Conservation (phyloP, 805 yeast genomes). For the Yamadazyma sp. region DNA sequence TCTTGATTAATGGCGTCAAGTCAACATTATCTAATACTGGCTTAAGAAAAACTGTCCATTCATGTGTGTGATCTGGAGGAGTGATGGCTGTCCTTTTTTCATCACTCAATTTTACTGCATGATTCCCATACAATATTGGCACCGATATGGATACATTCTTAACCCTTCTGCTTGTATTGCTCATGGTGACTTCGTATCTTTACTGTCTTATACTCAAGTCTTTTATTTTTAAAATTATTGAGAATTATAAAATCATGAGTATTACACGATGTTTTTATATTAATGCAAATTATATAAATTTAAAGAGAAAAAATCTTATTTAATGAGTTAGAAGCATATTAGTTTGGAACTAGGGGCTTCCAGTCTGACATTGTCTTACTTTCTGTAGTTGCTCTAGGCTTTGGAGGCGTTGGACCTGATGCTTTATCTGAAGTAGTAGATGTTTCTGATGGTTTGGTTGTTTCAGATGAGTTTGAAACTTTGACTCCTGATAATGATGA, state of each 20-base stretch:
- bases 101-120: slow-evolving; percentile 33
- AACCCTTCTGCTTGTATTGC: slow-evolving; percentile 18
- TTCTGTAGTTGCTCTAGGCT: slow-evolving; percentile 10
- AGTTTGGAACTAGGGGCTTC: slow-evolving; percentile 52
- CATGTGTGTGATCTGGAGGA: slow-evolving; percentile 89
- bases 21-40: slow-evolving; percentile 71
- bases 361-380: slow-evolving; percentile 40
- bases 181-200: too few relatives aligned
- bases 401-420: slow-evolving; percentile 16
- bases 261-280: too few relatives aligned
- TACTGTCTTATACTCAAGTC: too few relatives aligned
- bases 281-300: too few relatives aligned
- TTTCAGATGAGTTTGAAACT: slow-evolving; percentile 2
- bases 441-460: slow-evolving; percentile 1
- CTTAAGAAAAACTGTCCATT: slow-evolving; percentile 91
- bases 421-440: neutral
- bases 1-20: slow-evolving; percentile 74
- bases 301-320: too few relatives aligned
- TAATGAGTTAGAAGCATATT: too few relatives aligned
- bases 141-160: slow-evolving; percentile 37
- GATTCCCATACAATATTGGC: slow-evolving; percentile 42
- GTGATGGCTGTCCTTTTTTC: slow-evolving; percentile 35
- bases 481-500: slow-evolving; percentile 22
- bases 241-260: too few relatives aligned
- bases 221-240: too few relatives aligned